Conservation (phyloP, 371 early-diverging fungal species). For the Dinochytrium kinnereticum region DNA sequence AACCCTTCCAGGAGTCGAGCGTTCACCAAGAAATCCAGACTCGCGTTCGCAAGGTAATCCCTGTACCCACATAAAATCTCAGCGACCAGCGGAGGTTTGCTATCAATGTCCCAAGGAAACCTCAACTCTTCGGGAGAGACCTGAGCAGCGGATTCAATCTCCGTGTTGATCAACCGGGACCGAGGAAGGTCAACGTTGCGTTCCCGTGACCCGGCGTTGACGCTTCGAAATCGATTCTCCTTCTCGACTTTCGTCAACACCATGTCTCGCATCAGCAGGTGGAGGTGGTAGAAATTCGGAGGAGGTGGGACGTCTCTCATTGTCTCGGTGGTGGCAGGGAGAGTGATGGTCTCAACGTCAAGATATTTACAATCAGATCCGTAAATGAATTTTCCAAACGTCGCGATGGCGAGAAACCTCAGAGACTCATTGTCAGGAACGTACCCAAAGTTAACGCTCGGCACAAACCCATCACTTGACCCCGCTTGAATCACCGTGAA, state of each 20-base stretch:
- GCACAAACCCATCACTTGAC: slow-evolving; percentile 71
- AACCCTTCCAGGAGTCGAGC: slow-evolving; percentile 88
- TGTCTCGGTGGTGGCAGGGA: not conserved
- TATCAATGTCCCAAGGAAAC: slow-evolving; percentile 88
- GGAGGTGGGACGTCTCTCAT: slow-evolving; percentile 26
- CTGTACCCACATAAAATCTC: slow-evolving; percentile 75
- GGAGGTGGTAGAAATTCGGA: slow-evolving; percentile 82
- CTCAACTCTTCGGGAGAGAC: slow-evolving; percentile 39
- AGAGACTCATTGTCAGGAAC: slow-evolving; percentile 87
- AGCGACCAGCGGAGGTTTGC: slow-evolving; percentile 77
- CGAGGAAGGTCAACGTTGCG: slow-evolving; percentile 66
- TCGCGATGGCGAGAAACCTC: slow-evolving; percentile 76
- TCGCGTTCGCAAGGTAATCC: slow-evolving; percentile 72
- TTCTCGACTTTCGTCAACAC: slow-evolving; percentile 56
- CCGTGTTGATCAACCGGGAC: slow-evolving; percentile 48
- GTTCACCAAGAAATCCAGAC: slow-evolving; percentile 70
- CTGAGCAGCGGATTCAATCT: slow-evolving; percentile 29
- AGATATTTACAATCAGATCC: slow-evolving; percentile 58
- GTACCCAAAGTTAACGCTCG: slow-evolving; percentile 83
- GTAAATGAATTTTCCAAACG: slow-evolving; percentile 81
- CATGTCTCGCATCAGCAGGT: slow-evolving; percentile 69
- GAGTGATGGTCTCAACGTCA: slow-evolving; percentile 23
- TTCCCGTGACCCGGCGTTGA: slow-evolving; percentile 45
- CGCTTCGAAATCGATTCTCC: slow-evolving; percentile 42
- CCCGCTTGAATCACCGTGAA: slow-evolving; percentile 88